Evolutionary conservation across 2,329 filamentous ascomycete species (phyloP), one percentile per base, ranked within the genome.

Genomic region (Raffaelea albimanens): DNA sequence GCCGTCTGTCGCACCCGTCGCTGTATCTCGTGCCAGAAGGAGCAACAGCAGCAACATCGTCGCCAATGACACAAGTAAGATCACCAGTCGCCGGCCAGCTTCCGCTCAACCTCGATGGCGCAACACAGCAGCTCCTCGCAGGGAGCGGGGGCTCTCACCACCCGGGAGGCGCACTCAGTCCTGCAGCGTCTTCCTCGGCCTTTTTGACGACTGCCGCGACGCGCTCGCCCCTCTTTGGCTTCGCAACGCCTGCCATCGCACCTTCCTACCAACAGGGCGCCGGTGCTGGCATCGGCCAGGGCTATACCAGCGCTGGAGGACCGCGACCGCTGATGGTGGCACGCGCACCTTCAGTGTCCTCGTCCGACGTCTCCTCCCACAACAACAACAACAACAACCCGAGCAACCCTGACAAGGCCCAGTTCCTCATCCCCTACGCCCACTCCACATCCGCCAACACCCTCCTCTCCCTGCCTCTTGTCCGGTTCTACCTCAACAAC

Each of bases 341-440:
- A 20, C 43, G 36, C 11, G 22, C 46, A 10, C 25, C 46, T 2
- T 41, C 42, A 9, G 36, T 41, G 4, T 40, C 49, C 18, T 33
- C 43, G 8, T 46, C 47, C 11, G 45, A 45, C 13, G 39, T 44
- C 14, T 47, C 45, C 5, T 43, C 47, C 20, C 45, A 46, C 14
- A 31, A 25, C n/a, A 10, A 9, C 40, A n/a, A 11, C 18, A n/a
- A 3, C 25, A 29, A 29, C 38, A 11, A 7, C 7, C 46, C n/a
- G n/a, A n/a, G n/a, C 4, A 19, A 56, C 11, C 48, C 57, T 18
- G 61, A 66, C 19, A 56, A 57, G n/a, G 55, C 57, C 10, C 61
- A 64, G 34, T 66, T 67, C 45, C 55, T 66, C 16, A 64, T 67
- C 19, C 65, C 64, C 0, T 57, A 57, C 36, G 60, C 60, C 34